Conservation (phyloP, 345 rosid genomes). For the Euphorbia tirucalli region DNA sequence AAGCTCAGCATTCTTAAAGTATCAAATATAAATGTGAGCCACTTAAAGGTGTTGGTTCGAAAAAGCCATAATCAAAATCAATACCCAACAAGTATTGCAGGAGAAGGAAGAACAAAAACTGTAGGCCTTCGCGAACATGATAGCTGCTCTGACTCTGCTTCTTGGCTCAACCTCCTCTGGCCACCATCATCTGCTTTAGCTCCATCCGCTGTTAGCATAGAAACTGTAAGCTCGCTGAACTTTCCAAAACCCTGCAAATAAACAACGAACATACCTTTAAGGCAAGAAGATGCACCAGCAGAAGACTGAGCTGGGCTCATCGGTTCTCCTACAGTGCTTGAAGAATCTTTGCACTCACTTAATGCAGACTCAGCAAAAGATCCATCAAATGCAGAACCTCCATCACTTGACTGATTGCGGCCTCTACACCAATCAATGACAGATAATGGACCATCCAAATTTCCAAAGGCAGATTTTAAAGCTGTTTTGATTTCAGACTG, state of each 20-base stretch:
- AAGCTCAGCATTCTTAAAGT: background rate
- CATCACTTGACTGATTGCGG: constrained; percentile 60
- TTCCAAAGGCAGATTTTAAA: constrained; percentile 80
- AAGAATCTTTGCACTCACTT: constrained; percentile 69
- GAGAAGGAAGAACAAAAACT: constrained; percentile 80
- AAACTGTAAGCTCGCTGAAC: constrained; percentile 13
- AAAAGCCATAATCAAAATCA: constrained; percentile 14
- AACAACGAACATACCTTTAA: constrained; percentile 40
- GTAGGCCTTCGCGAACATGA: constrained; percentile 54
- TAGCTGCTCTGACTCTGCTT: constrained; percentile 66
- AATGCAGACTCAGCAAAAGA: constrained; percentile 67
- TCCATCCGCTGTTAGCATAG: constrained; percentile 48
- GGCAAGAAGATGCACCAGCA: constrained; percentile 53
- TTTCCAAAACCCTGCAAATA: constrained; percentile 7
- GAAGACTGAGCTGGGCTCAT: constrained; percentile 57
- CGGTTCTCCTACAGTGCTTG: constrained; percentile 56
- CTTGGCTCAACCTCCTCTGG: constrained; percentile 69
- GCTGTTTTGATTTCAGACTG: constrained; percentile 87
- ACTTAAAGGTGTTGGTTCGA: background rate
- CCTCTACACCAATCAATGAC: constrained; percentile 97
- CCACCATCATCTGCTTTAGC: constrained; percentile 61
- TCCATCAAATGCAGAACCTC: constrained; percentile 60
- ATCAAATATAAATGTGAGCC: background rate
- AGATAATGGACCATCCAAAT: constrained; percentile 84
- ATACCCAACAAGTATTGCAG: constrained; percentile 96